Percentiles rank a stretch among this genome's conserved stretches.
These are phyloP conservation scores for Dispira parvispora DNA, from an alignment of 192 early-diverging fungal species.

Conservation along the genomic window DNA sequence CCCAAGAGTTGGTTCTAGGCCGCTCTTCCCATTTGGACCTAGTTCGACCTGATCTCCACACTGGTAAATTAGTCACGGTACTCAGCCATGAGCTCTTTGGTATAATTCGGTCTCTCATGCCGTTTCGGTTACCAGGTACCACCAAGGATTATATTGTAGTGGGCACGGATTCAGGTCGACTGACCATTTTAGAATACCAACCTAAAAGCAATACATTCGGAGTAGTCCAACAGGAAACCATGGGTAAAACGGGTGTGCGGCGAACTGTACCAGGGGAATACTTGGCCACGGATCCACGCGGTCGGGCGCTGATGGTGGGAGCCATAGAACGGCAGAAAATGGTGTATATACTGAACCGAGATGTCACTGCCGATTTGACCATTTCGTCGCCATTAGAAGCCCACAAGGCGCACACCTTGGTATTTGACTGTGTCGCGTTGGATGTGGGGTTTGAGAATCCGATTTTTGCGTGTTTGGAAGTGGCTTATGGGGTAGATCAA, in stretches of 20 bases:
- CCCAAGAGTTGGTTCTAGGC: slow-evolving; percentile 77
- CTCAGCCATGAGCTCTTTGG: slow-evolving; percentile 73
- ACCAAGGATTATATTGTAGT: slow-evolving; percentile 86
- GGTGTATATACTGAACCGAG: slow-evolving; percentile 92
- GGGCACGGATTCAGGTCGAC: slow-evolving; percentile 76
- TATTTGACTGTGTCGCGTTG: slow-evolving; percentile 66
- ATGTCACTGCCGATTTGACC: slow-evolving; percentile 57
- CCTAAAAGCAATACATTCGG: slow-evolving; percentile 49
- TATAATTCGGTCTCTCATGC: slow-evolving; percentile 57
- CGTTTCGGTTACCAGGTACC: slow-evolving; percentile 79
- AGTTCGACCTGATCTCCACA: slow-evolving; percentile 51
- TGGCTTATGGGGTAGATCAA: slow-evolving; percentile 68
- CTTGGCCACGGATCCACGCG: slow-evolving; percentile 87
- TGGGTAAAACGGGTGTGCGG: slow-evolving; percentile 80
- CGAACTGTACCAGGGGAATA: slow-evolving; percentile 90
- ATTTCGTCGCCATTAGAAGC: slow-evolving; percentile 94
- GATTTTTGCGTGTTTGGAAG: slow-evolving; percentile 86
- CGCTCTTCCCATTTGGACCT: slow-evolving; percentile 62
- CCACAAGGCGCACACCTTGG: slow-evolving; percentile 59
- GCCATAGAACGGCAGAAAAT: slow-evolving; percentile 89
- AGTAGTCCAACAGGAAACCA: slow-evolving; percentile 81
- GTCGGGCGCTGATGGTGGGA: slow-evolving; percentile 89
- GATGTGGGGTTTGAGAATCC: slow-evolving; percentile 99
- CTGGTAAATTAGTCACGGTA: slow-evolving; percentile 59
- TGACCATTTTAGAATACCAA: slow-evolving; percentile 83